Evolutionary conservation across 768 basidiomycete genomes (phyloP).

Genomic region (Tephrocybe sp.): DNA sequence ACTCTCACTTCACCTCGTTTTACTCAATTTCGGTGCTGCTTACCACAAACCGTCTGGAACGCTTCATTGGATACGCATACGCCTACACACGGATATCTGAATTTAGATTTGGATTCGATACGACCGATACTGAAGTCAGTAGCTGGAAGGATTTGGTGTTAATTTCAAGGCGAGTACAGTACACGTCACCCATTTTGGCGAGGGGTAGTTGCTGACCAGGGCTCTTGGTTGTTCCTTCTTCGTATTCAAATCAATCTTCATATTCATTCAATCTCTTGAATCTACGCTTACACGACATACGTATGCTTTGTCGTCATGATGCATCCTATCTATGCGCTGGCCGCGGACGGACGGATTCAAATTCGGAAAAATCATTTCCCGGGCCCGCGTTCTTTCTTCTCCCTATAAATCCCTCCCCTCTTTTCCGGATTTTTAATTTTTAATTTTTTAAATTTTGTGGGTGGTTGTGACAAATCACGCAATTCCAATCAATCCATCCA

Average conservation of each 20-base stretch:
- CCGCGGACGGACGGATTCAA: no score
- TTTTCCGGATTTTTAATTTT: background rate
- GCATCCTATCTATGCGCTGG: background rate
- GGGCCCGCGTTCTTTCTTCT: conserved; percentile 4
- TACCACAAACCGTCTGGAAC: no score
- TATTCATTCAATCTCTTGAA: no score
- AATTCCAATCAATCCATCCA: no score
- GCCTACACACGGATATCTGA: no score
- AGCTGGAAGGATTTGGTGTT: background rate
- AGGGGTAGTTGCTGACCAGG: background rate
- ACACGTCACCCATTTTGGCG: conserved; percentile 15
- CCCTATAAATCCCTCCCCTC: no score
- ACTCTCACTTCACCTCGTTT: no score
- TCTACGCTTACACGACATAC: background rate
- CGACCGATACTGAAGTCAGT: background rate
- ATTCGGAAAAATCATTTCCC: no score
- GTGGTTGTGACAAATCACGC: background rate
- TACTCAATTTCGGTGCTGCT: no score
- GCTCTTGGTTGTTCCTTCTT: background rate
- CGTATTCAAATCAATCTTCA: no score
- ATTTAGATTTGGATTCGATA: background rate
- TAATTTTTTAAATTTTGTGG: background rate
- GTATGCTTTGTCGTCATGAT: background rate
- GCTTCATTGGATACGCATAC: no score
- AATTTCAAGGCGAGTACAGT: conserved; percentile 14